Evolutionary conservation across 176 grass and related monocot species (phyloP), one percentile per base, ranked within the genome.

Genomic region (Bromus sterilis): DNA sequence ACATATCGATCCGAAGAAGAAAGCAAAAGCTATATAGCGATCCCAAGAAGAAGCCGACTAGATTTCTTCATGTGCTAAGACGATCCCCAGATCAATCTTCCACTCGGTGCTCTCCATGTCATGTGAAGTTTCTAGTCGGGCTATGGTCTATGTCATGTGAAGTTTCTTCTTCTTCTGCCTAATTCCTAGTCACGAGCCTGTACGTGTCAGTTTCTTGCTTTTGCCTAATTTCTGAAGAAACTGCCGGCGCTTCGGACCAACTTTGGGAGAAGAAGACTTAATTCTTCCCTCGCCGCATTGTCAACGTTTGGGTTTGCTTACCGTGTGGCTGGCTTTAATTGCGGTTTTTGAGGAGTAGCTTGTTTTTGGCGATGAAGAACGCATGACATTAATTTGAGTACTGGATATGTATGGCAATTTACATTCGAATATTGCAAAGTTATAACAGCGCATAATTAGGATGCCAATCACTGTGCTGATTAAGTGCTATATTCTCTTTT

Each of bases 291-390:
- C 7, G 10, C 3, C 81, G 11, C n/a, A 48, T 44, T 79, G 25
- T 69, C 23, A 64, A 69, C 60, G n/a, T 31, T 59, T 26, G n/a
- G 18, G 58, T 70, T 33, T 39, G 36, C 30, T 75, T 53, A 15
- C 58, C 6, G 34, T 21, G 8, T 63, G 56, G 53, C 86, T 66
- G 76, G 80, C 80, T 48, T 78, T 63, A 28, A 61, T 72, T 63
- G 21, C 48, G 13, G 59, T 25, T 74, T 39, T 1, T 24, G 21
- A 74, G n/a, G n/a, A n/a, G n/a, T n/a, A n/a, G n/a, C n/a, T n/a
- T n/a, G n/a, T n/a, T n/a, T n/a, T n/a, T n/a, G n/a, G n/a, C n/a
- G 14, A 43, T 59, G 9, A 44, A 44, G 71, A 44, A 62, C 33
- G 21, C 7, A 77, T 61, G 60, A 15, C 28, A 33, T 59, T 66